phyloP scores from a whole-genome alignment of 2,329 filamentous ascomycete species.

The Penicillium sp. region DNA sequence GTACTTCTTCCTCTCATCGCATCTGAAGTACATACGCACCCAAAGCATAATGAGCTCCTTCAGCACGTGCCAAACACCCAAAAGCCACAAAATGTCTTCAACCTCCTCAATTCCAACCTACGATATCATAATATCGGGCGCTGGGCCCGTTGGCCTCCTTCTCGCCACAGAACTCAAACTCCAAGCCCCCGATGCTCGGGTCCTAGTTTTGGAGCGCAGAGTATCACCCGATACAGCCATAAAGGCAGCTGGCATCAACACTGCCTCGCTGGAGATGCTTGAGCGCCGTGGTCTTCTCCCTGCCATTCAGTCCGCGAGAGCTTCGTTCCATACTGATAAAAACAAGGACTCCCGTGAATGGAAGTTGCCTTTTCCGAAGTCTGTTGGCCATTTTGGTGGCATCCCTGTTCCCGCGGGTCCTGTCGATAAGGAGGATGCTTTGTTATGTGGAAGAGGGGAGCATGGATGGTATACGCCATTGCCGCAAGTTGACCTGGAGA shows the following conservation, averaged over 20 bases:
- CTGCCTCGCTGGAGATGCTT: constrained; percentile 35
- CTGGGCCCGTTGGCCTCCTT: constrained; percentile 18
- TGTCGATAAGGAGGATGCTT: background rate
- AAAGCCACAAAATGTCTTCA: background rate
- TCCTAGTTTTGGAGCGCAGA: constrained; percentile 39
- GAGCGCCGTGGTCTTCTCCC: constrained; percentile 41
- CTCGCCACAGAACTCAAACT: constrained; percentile 37
- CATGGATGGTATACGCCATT: background rate
- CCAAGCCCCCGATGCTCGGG: constrained; percentile 25
- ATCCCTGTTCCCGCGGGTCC: constrained; percentile 21
- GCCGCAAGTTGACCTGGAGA: constrained; percentile 5
- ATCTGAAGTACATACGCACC: background rate
- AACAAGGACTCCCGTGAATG: background rate
- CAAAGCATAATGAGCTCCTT: background rate
- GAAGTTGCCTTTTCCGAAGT: constrained; percentile 20
- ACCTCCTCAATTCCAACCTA: background rate
- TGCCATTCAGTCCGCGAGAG: background rate
- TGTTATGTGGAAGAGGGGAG: background rate
- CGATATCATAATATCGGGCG: constrained; percentile 17
- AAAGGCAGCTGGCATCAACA: constrained; percentile 37
- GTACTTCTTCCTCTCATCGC: background rate
- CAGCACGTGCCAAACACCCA: background rate
- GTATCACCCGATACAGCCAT: constrained; percentile 23
- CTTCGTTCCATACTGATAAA: background rate
- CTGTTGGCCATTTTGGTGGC: constrained; percentile 31